phyloP scores from a whole-genome alignment of 2,329 filamentous ascomycete species.

The Hymenoscyphus infarciens region DNA sequence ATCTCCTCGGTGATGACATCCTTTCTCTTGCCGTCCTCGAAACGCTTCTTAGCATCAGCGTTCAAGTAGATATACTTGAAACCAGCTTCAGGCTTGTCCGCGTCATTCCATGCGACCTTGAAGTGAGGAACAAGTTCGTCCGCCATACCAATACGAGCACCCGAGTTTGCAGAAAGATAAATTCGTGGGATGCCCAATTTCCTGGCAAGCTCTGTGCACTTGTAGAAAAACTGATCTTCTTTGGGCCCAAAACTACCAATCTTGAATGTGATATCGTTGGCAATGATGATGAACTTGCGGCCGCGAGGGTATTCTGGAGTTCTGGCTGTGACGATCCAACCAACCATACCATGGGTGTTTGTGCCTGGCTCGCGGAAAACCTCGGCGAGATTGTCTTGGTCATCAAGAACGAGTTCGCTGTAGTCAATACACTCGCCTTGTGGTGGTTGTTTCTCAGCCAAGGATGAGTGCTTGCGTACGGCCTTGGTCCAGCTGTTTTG shows the following conservation, averaged over 20 bases:
- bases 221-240: conserved; percentile 98
- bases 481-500: conserved; percentile 89
- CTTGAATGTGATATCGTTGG: conserved; percentile 99
- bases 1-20: conserved; percentile 86
- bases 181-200: conserved; percentile 94
- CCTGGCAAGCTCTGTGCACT: conserved; percentile 94
- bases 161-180: conserved; percentile 97
- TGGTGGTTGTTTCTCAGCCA: conserved; percentile 77
- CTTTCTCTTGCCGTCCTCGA: conserved; percentile 71
- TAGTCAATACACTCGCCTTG: conserved; percentile 90
- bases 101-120: conserved; percentile 93
- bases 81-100: conserved; percentile 73
- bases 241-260: conserved; percentile 96
- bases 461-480: conserved; percentile 66
- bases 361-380: conserved; percentile 92
- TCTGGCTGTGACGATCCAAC: conserved; percentile 91
- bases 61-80: conserved; percentile 98
- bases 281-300: conserved; percentile 89
- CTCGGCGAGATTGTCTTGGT: conserved; percentile 86
- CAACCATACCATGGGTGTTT: conserved; percentile 97
- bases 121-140: conserved; percentile 97
- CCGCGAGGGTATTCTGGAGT: conserved; percentile 94
- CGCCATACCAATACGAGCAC: conserved; percentile 93
- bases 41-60: conserved; percentile 78
- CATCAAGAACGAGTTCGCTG: conserved; percentile 91